These are phyloP conservation scores for Fusarium sterilihyphosum DNA, from an alignment of 2,329 filamentous ascomycete genomes.

Conservation along the genomic window DNA sequence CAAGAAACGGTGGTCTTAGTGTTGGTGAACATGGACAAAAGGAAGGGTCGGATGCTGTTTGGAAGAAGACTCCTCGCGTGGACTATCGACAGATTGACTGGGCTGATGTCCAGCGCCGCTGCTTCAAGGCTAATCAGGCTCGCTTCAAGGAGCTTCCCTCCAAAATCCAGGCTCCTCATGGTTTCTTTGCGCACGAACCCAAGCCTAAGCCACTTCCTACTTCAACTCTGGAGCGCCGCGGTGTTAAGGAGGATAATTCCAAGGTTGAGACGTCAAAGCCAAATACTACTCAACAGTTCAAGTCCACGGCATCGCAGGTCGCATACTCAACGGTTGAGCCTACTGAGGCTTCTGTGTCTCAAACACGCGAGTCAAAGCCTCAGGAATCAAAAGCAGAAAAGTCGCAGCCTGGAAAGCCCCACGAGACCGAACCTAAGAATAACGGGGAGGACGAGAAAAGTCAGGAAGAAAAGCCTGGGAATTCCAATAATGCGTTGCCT, in stretches of 20 bases:
- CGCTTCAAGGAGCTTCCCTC: slow-evolving; percentile 69
- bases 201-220: slow-evolving; percentile 6
- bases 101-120: slow-evolving; percentile 80
- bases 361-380: not conserved
- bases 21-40: slow-evolving; percentile 86
- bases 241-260: slow-evolving; percentile 23
- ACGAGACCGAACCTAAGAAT: slow-evolving; percentile 9
- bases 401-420: slow-evolving; percentile 6
- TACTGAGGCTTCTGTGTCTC: slow-evolving; percentile 6
- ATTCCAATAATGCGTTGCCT: not conserved
- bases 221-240: slow-evolving; percentile 15
- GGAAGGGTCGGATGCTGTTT: slow-evolving; percentile 82
- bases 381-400: not conserved
- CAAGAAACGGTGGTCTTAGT: slow-evolving; percentile 80
- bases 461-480: not conserved
- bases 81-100: slow-evolving; percentile 83
- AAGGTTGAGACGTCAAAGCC: slow-evolving; percentile 5
- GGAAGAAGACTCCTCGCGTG: slow-evolving; percentile 75
- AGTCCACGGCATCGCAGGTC: not conserved
- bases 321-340: not conserved
- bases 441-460: not conserved
- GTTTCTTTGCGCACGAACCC: slow-evolving; percentile 61
- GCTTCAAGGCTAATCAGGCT: slow-evolving; percentile 74
- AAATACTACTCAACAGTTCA: not conserved
- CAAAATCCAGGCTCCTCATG: slow-evolving; percentile 54